A percentile compares a stretch with the other conserved stretches of the same genome.
Evolutionary conservation across 257 asterid genomes (phyloP).

Genomic region (Thymus mandschuricus): DNA sequence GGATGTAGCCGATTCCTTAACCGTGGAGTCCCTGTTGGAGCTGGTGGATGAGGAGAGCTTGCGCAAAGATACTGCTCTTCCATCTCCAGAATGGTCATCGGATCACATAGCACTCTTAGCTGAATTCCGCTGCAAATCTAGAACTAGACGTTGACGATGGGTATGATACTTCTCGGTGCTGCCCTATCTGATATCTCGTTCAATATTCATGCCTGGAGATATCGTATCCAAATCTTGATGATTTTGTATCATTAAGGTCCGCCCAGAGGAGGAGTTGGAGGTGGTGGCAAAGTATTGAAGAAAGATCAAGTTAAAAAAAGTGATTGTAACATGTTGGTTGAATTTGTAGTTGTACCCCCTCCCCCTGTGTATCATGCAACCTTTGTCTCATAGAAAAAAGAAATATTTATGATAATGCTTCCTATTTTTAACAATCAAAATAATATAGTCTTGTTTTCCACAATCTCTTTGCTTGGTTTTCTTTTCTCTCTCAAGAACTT

Average conservation of each 20-base stretch:
- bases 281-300: slow-evolving; percentile 22
- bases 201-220: not conserved
- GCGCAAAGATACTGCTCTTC: slow-evolving; percentile 93
- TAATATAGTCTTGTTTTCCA: slow-evolving; percentile 4
- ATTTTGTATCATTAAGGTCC: slow-evolving; percentile 20
- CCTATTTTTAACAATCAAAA: slow-evolving; percentile 25
- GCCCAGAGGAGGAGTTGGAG: slow-evolving; percentile 25
- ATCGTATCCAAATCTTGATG: not conserved
- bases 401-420: slow-evolving; percentile 30
- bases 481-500: not conserved
- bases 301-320: slow-evolving; percentile 19
- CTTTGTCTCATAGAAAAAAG: slow-evolving; percentile 51
- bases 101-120: slow-evolving; percentile 96
- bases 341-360: slow-evolving; percentile 38
- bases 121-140: slow-evolving; percentile 92
- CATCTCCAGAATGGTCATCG: slow-evolving; percentile 98
- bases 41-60: slow-evolving; percentile 91
- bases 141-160: slow-evolving; percentile 68
- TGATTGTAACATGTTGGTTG: slow-evolving; percentile 43
- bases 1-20: slow-evolving; percentile 80
- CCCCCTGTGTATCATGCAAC: slow-evolving; percentile 45
- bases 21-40: slow-evolving; percentile 91
- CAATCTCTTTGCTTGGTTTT: too few species aligned
- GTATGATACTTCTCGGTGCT: slow-evolving; percentile 38
- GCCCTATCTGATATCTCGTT: not conserved